These are phyloP conservation scores for Scenedesmus sp. DNA, from an alignment of 163 green algal species.

Conservation along the genomic window DNA sequence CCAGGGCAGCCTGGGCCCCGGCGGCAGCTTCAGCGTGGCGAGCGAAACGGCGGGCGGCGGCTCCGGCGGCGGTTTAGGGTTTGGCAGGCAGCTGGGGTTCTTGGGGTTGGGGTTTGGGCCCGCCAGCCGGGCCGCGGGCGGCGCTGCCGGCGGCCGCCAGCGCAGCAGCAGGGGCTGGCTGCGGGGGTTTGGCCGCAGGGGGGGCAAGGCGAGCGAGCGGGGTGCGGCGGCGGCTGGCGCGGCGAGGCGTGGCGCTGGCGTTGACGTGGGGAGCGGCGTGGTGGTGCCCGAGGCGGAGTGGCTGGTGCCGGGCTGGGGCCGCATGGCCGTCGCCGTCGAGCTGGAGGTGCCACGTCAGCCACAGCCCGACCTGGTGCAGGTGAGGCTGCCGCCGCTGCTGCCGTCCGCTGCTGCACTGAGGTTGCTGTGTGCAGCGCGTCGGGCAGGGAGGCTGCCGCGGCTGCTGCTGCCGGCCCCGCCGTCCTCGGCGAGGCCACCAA, in stretches of 20 bases:
- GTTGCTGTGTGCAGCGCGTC: too few relatives aligned
- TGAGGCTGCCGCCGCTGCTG: too few relatives aligned
- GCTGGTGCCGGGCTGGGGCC: conserved; percentile 28
- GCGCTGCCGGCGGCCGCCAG: neutral
- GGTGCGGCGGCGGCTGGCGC: neutral
- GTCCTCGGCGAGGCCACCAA: too few relatives aligned
- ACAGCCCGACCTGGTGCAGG: conserved; percentile 38
- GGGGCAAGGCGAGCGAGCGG: neutral
- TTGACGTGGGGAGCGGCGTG: conserved; percentile 34
- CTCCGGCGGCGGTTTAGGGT: neutral
- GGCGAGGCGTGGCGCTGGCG: neutral
- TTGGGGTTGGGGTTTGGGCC: conserved; percentile 17
- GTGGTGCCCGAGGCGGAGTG: conserved; percentile 26
- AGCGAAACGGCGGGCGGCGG: neutral
- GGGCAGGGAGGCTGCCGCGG: too few relatives aligned
- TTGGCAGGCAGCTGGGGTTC: neutral
- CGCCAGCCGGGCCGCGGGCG: neutral
- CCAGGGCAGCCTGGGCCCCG: conserved; percentile 18
- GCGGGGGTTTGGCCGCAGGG: neutral
- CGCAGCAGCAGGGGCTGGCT: neutral
- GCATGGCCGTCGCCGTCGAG: neutral
- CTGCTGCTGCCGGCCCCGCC: too few relatives aligned
- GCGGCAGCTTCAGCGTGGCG: conserved; percentile 18
- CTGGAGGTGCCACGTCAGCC: conserved; percentile 29
- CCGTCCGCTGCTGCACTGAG: too few relatives aligned